Conservation (phyloP, 257 asterid species). For the Cinchona pubescens region DNA sequence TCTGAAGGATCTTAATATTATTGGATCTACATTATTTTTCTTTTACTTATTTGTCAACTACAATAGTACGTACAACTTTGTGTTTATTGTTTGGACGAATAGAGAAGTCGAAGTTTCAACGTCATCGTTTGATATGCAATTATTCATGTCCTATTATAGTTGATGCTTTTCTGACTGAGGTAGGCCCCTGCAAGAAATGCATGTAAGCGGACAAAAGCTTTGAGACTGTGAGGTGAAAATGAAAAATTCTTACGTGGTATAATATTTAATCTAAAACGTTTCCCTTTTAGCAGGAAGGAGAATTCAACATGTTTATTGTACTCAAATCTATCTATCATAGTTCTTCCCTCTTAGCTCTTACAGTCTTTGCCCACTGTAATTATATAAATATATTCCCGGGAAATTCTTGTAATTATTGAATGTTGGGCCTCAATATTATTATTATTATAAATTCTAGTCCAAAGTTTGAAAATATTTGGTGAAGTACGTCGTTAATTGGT, state of each 20-base stretch:
- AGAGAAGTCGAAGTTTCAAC: not conserved
- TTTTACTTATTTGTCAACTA: not conserved
- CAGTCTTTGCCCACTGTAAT: too few relatives aligned
- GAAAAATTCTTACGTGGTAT: too few relatives aligned
- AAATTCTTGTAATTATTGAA: not conserved
- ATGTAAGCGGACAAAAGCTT: not conserved
- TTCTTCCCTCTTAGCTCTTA: too few relatives aligned
- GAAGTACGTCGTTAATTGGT: not conserved
- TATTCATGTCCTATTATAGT: not conserved
- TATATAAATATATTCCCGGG: too few relatives aligned
- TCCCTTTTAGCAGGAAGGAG: not conserved
- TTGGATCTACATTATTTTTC: not conserved
- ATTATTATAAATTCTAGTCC: not conserved
- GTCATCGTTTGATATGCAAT: not conserved
- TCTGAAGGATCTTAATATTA: not conserved
- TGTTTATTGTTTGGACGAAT: not conserved
- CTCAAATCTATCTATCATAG: too few relatives aligned
- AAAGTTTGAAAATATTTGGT: not conserved
- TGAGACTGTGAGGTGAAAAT: not conserved
- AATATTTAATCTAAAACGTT: too few relatives aligned
- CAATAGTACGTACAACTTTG: too few relatives aligned
- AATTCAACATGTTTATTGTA: too few relatives aligned
- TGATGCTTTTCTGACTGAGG: not conserved
- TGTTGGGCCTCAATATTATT: not conserved
- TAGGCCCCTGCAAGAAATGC: slow-evolving; percentile 1